phyloP scores from a whole-genome alignment of 306 rosid genomes.

The Corylus avellana region DNA sequence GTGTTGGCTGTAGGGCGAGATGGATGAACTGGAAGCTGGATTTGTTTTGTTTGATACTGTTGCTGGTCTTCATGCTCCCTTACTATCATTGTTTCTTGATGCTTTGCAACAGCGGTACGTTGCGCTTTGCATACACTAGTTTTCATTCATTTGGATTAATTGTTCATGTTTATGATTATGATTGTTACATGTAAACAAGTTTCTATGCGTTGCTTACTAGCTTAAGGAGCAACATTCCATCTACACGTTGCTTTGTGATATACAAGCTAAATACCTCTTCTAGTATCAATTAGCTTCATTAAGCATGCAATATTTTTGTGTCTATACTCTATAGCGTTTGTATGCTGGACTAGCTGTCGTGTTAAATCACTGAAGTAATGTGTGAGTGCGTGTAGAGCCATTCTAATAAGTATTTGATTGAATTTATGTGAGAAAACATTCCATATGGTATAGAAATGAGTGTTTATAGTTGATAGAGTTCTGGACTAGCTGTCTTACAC shows the following conservation, averaged over 20 bases:
- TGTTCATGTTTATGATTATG: neutral
- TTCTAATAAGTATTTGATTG: neutral
- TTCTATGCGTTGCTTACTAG: neutral
- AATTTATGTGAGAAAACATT: neutral
- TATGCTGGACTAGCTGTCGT: neutral
- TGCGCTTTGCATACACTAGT: neutral
- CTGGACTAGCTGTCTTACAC: neutral
- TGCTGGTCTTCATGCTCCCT: conserved; percentile 84
- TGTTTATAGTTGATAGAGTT: neutral
- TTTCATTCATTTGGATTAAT: neutral
- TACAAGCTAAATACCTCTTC: neutral
- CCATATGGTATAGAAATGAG: neutral
- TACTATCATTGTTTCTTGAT: conserved; percentile 92
- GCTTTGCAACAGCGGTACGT: conserved; percentile 68
- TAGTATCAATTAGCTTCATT: neutral
- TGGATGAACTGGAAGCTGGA: conserved; percentile 92
- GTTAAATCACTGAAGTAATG: neutral
- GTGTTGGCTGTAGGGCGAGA: conserved; percentile 56
- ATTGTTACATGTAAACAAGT: neutral
- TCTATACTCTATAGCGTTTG: neutral
- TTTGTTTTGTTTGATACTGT: conserved; percentile 74
- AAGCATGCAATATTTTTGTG: neutral
- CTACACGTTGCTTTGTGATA: neutral
- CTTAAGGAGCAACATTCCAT: neutral
- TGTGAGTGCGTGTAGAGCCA: neutral